Conservation (phyloP, 2,329 filamentous ascomycete genomes). For the Claviceps humidiphila region DNA sequence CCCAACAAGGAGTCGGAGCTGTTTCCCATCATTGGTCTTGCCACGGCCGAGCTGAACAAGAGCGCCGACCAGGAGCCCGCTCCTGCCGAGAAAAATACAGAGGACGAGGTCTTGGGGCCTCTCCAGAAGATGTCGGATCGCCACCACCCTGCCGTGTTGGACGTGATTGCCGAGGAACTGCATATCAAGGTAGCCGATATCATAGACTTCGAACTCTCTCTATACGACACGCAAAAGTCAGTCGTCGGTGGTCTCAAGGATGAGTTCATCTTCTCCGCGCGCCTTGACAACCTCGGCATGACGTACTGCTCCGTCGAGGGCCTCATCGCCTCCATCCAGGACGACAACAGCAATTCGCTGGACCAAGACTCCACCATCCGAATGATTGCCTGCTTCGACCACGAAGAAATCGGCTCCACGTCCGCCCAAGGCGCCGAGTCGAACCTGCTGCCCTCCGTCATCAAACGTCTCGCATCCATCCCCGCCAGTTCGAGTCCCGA, state of each 20-base stretch:
- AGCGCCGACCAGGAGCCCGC: slow-evolving; percentile 39
- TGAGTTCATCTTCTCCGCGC: slow-evolving; percentile 92
- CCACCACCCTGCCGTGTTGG: slow-evolving; percentile 78
- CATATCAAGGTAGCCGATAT: slow-evolving; percentile 58
- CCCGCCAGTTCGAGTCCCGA: slow-evolving; percentile 49
- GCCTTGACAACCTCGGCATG: slow-evolving; percentile 92
- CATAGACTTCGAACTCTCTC: slow-evolving; percentile 88
- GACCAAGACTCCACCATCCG: slow-evolving; percentile 71
- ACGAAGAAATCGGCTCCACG: slow-evolving; percentile 90
- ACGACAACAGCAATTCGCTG: slow-evolving; percentile 44
- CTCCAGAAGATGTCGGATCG: slow-evolving; percentile 66
- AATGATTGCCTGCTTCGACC: slow-evolving; percentile 89
- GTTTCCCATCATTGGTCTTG: slow-evolving; percentile 82
- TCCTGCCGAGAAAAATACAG: slow-evolving; percentile 16
- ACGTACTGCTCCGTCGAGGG: slow-evolving; percentile 84
- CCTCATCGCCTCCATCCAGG: slow-evolving; percentile 62
- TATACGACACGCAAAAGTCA: slow-evolving; percentile 90
- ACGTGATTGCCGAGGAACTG: slow-evolving; percentile 71
- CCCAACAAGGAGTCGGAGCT: slow-evolving; percentile 97
- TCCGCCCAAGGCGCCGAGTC: slow-evolving; percentile 91
- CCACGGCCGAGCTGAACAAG: slow-evolving; percentile 77
- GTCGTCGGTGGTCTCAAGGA: slow-evolving; percentile 81
- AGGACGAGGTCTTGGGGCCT: slow-evolving; percentile 52
- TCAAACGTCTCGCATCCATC: slow-evolving; percentile 74
- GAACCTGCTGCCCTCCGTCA: slow-evolving; percentile 75